Evolutionary conservation across 257 asterid species (phyloP).

Genomic region (Scutellaria galericulata): DNA sequence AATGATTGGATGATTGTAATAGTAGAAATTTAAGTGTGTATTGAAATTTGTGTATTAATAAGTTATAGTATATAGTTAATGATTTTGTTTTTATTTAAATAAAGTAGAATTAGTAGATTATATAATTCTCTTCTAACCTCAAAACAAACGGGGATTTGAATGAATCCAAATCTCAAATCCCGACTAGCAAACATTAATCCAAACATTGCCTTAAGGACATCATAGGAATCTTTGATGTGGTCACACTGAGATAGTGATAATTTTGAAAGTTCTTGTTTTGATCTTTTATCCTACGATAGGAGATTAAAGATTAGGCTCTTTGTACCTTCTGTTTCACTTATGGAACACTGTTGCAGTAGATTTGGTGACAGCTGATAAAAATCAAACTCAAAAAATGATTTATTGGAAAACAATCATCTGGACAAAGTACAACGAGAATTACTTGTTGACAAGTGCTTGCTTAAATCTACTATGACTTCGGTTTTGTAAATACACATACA

Average conservation of each 20-base stretch:
- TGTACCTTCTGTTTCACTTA: neutral
- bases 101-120: too few relatives aligned
- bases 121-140: too few relatives aligned
- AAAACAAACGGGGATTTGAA: too few relatives aligned
- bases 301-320: neutral
- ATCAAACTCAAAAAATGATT: neutral
- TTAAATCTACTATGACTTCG: neutral
- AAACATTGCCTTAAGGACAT: slow-evolving; percentile 2
- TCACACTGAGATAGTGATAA: neutral
- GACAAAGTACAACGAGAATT: neutral
- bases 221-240: neutral
- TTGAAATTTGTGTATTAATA: too few relatives aligned
- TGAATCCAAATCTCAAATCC: too few relatives aligned
- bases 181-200: too few relatives aligned
- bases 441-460: slow-evolving; percentile 17
- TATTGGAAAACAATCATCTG: neutral
- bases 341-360: neutral
- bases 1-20: too few relatives aligned
- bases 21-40: too few relatives aligned
- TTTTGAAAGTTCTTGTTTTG: slow-evolving; percentile 7
- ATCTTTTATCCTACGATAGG: neutral
- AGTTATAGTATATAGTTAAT: too few relatives aligned
- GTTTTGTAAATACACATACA: neutral
- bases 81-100: too few relatives aligned
- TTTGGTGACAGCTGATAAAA: neutral